Base-by-base conservation (phyloP, 768 basidiomycete genomes). In the Mycena maculata region DNA sequence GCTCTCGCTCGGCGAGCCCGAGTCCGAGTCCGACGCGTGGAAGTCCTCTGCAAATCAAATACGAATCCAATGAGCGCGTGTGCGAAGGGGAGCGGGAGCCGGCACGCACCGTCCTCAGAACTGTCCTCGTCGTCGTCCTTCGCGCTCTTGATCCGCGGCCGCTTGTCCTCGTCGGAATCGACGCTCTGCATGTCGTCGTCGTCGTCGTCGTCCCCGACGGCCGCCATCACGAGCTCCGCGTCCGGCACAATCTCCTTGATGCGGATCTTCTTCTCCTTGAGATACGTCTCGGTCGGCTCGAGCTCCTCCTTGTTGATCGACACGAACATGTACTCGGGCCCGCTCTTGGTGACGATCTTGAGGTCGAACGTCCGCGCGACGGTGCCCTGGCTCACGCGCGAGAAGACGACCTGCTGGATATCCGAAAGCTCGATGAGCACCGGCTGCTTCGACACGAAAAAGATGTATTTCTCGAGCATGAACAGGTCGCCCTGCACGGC, bases 381-480 rank as follows among this genome's bases (percentile, higher is more conserved):
- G 23, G 91, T 88, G 50, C 91, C 92, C 1, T 92, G 89, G 18
- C 97, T 94, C 18, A 99, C 92, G 63, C 96, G 93, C 11, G 95
- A 97, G 85, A 99, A 98, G 56, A 95, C 85, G 65, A 93, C 92
- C 77, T 92, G 91, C 69, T 94, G 90, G 68, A 99, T 93, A 72
- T 98, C 95, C 58, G 88, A 87, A 69, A 96, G 89, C 72, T 97
- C 94, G 72, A 98, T 87, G 74, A 98, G 90, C 36, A 90, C 89
- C 1, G 98, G 97, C 71, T 93, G 91, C 79, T 99, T 98, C 61
- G 97, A 96, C 67, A 99, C 95, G 82, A 99, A 99, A 81, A 99
- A 95, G 52, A 99, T 86, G 78, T 92, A 94, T 87, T 98, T 98
- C 74, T 99, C 98, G 69, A 99, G 90, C 85, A 99, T 88, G 87